Evolutionary conservation across 2,329 filamentous ascomycete genomes (phyloP).

Genomic region (Neofusicoccum parvum): DNA sequence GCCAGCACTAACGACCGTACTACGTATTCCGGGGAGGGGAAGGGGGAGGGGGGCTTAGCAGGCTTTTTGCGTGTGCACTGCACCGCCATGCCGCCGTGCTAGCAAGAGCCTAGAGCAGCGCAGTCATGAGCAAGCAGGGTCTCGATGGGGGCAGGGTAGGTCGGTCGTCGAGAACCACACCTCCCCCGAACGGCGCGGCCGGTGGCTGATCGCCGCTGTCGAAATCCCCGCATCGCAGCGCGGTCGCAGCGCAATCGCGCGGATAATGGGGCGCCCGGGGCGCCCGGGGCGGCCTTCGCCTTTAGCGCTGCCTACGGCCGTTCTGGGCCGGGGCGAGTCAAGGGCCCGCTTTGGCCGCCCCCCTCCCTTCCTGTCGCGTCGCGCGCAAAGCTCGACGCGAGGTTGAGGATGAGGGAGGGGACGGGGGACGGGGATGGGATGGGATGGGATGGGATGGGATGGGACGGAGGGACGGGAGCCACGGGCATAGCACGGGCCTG

Average conservation of each 20-base stretch:
- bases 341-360: too few species aligned
- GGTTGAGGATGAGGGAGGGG: not conserved
- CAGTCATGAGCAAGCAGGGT: not conserved
- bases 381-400: slow-evolving; percentile 9
- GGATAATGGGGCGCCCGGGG: too few species aligned
- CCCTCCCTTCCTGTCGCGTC: not conserved
- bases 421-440: too few species aligned
- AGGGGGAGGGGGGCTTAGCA: slow-evolving; percentile 1
- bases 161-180: not conserved
- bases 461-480: not conserved
- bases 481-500: not conserved
- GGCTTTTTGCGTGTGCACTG: too few species aligned
- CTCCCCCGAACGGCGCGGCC: too few species aligned
- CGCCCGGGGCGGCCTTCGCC: too few species aligned
- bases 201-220: not conserved
- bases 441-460: too few species aligned
- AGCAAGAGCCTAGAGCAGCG: too few species aligned
- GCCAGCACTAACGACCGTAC: not conserved
- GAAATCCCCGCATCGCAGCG: slow-evolving; percentile 4
- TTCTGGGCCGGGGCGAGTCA: slow-evolving; percentile 3
- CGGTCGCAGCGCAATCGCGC: slow-evolving; percentile 2
- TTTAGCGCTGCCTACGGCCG: too few species aligned
- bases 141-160: not conserved
- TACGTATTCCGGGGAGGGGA: too few species aligned
- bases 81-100: slow-evolving; percentile 3